Percentiles rank a stretch among this genome's conserved stretches.
phyloP scores from a whole-genome alignment of 176 grass and related monocot species.

The Zizania latifolia region DNA sequence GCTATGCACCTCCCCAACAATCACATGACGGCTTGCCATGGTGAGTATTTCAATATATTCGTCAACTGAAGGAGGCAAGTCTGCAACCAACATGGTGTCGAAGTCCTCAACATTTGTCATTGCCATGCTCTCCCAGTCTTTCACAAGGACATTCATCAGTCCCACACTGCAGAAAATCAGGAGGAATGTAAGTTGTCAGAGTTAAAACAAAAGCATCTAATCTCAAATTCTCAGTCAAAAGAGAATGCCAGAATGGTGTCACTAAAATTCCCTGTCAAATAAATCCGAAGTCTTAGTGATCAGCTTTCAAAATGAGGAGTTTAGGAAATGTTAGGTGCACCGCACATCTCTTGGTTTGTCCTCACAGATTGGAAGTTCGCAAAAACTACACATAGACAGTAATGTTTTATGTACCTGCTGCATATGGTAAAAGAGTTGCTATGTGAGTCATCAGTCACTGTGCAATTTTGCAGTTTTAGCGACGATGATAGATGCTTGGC shows the following conservation, averaged over 20 bases:
- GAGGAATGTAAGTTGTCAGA: not conserved
- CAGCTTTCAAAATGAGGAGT: not conserved
- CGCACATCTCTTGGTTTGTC: not conserved
- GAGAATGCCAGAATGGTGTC: not conserved
- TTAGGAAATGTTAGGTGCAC: not conserved
- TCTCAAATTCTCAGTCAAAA: not conserved
- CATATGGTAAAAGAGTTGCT: slow-evolving; percentile 49
- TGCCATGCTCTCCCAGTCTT: slow-evolving; percentile 43
- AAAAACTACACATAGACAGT: not conserved
- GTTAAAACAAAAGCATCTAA: not conserved
- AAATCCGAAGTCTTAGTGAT: not conserved
- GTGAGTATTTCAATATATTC: slow-evolving; percentile 56
- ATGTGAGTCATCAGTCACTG: slow-evolving; percentile 31
- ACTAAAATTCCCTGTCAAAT: not conserved
- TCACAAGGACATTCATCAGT: slow-evolving; percentile 52
- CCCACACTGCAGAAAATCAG: slow-evolving; percentile 49
- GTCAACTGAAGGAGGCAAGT: slow-evolving; percentile 52
- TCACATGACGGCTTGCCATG: slow-evolving; percentile 33
- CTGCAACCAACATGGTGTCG: slow-evolving; percentile 43
- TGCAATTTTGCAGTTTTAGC: slow-evolving; percentile 44
- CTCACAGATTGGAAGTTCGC: not conserved
- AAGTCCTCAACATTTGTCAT: slow-evolving; percentile 43
- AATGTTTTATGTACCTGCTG: slow-evolving; percentile 38
- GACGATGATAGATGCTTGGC: slow-evolving; percentile 21
- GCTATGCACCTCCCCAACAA: slow-evolving; percentile 55